Base-by-base conservation (phyloP, 176 grass and related monocot species). In the Sorghum bicolor region DNA sequence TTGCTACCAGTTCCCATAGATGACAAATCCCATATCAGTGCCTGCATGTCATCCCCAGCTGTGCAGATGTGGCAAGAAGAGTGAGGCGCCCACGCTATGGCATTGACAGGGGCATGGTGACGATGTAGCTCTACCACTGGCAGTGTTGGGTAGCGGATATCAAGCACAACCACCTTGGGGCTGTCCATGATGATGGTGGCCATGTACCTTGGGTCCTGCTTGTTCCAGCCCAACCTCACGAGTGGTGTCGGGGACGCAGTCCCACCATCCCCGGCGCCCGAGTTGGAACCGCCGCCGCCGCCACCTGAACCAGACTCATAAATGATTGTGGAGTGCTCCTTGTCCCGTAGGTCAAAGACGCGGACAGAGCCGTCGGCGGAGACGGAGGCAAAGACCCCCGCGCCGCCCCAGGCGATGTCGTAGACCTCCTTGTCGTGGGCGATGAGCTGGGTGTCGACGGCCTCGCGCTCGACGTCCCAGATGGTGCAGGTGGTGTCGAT, bases 131-230 rank as follows among this genome's bases (percentile, higher is more conserved):
- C 96, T 6, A 99, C 93, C 25, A 99, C 96, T 0, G 96, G 96
- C 10, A 99, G 65, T 34, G 96, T 99, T 2, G 96, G 96, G 77
- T 91, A 99, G 78, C 93, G 96, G 41, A 99, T 99, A 67, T 99
- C 97, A 25, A 99, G 91, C 67, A 96, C 97, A 0, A 99, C 93
- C 6, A 99, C 97, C 93, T 99, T 99, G n/a, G 93, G 77, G 80
- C 89, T 92, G 63, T 99, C 97, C 97, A 99, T 99, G 89, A 99
- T 94, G 77, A 99, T 92, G 70, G 97, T 96, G 6, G 97, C 97
- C 97, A 99, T 99, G 88, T 99, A 99, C 87, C 97, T 89, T 10
- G 97, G 93, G 71, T 99, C 97, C 84, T 99, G 97, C 83, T 99
- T 96, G 91, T 99, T 99, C 97, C 97, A 99, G 16, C 97, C 97